Evolutionary conservation across 176 grass and related monocot species (phyloP).

Genomic region (Panicum miliaceum): DNA sequence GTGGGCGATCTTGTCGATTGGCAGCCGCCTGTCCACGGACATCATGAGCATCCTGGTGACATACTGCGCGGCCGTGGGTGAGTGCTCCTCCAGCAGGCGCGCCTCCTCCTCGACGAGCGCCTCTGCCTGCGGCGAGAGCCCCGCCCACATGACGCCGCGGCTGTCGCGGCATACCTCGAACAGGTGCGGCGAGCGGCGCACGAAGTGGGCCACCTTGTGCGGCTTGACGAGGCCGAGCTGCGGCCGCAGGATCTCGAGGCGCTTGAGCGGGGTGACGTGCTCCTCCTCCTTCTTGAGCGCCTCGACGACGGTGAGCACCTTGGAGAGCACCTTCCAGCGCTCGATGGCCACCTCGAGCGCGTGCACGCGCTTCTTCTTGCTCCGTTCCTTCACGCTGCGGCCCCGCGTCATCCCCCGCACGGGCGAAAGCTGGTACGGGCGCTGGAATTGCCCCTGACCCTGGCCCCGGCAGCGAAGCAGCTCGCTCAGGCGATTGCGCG

Average conservation of each 20-base stretch:
- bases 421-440: slow-evolving; percentile 23
- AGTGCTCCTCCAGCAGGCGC: slow-evolving; percentile 66
- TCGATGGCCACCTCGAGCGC: slow-evolving; percentile 71
- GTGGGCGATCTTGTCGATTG: slow-evolving; percentile 70
- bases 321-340: slow-evolving; percentile 75
- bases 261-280: slow-evolving; percentile 68
- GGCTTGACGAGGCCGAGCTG: slow-evolving; percentile 71
- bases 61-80: slow-evolving; percentile 41
- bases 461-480: slow-evolving; percentile 4
- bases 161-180: slow-evolving; percentile 78
- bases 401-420: slow-evolving; percentile 64
- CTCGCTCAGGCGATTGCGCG: slow-evolving; percentile 44
- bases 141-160: slow-evolving; percentile 71
- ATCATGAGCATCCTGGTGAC: slow-evolving; percentile 85
- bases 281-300: slow-evolving; percentile 76
- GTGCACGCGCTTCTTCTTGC: slow-evolving; percentile 81
- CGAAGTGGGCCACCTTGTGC: slow-evolving; percentile 79
- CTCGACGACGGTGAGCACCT: slow-evolving; percentile 67
- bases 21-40: slow-evolving; percentile 64
- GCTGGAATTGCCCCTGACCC: background rate
- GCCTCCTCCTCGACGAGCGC: slow-evolving; percentile 72
- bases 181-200: slow-evolving; percentile 66
- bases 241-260: slow-evolving; percentile 71
- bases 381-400: slow-evolving; percentile 64
- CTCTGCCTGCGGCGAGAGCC: slow-evolving; percentile 60